These are phyloP conservation scores for Aspergillus nidulans DNA, from an alignment of 495 filamentous ascomycete species.

Conservation along the genomic window DNA sequence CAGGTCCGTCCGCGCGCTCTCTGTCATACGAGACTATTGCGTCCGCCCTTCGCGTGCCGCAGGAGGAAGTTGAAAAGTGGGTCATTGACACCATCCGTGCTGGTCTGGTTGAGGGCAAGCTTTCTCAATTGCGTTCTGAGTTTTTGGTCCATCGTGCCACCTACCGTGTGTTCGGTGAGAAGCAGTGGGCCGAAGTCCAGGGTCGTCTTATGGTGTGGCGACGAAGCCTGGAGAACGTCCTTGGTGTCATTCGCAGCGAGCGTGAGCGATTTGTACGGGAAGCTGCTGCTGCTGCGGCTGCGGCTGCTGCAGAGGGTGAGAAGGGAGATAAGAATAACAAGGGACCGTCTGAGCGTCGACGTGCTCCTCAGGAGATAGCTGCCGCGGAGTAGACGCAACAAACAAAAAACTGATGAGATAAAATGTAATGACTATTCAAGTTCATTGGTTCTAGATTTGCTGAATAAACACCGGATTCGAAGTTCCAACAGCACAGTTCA, in stretches of 20 bases:
- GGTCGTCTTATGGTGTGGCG: conserved; percentile 86
- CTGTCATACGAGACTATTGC: conserved; percentile 81
- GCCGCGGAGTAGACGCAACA: not conserved
- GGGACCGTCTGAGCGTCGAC: conserved; percentile 34
- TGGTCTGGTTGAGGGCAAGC: conserved; percentile 88
- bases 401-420: conserved; percentile 8
- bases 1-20: conserved; percentile 60
- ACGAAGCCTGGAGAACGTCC: conserved; percentile 66
- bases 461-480: conserved; percentile 4
- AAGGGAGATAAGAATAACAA: conserved; percentile 23
- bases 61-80: conserved; percentile 91
- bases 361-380: conserved; percentile 11
- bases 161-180: conserved; percentile 93
- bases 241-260: conserved; percentile 69
- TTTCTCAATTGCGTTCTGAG: conserved; percentile 82
- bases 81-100: conserved; percentile 96
- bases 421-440: conserved; percentile 10
- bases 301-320: conserved; percentile 25
- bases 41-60: conserved; percentile 72
- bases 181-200: conserved; percentile 95
- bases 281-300: conserved; percentile 21
- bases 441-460: conserved; percentile 14
- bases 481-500: not conserved
- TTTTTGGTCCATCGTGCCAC: conserved; percentile 93
- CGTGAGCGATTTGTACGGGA: conserved; percentile 60